Conservation (phyloP, 2,329 filamentous ascomycete genomes). For the Colletotrichum sp. region DNA sequence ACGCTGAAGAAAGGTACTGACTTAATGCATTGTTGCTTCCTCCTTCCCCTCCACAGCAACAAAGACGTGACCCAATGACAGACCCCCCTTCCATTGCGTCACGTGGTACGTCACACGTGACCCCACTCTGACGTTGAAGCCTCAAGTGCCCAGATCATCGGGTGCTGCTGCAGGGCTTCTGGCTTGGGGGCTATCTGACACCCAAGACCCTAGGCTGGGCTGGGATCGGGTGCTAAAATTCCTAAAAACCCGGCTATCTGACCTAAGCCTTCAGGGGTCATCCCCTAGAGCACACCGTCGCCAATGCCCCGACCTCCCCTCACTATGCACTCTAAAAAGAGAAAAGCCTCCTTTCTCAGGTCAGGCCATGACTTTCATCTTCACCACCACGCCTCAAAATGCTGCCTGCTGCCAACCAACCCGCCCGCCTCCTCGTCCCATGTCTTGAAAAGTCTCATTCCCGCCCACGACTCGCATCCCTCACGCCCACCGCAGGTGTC, state of each 20-base stretch:
- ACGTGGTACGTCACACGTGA: constrained; percentile 16
- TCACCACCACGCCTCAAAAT: not conserved
- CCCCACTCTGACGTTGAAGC: not conserved
- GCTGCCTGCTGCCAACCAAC: not conserved
- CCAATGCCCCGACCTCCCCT: not conserved
- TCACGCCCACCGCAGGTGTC: not conserved
- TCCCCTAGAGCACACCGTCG: not conserved
- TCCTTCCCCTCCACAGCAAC: not conserved
- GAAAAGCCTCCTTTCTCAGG: not conserved
- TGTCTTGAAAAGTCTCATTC: constrained; percentile 1
- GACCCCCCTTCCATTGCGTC: not conserved
- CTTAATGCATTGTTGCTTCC: too few species aligned
- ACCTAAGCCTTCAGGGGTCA: constrained; percentile 12
- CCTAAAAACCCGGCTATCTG: not conserved
- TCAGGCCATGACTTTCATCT: not conserved
- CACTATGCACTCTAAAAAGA: not conserved
- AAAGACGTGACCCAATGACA: not conserved
- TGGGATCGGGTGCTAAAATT: constrained; percentile 3
- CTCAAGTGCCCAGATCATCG: not conserved
- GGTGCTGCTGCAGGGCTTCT: constrained; percentile 8
- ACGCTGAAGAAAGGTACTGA: too few species aligned
- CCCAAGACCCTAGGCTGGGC: not conserved
- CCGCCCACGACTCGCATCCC: not conserved
- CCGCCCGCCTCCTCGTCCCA: constrained; percentile 10
- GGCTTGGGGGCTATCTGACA: not conserved